Percentiles rank a stretch among this genome's conserved stretches.
phyloP scores from a whole-genome alignment of 2,329 filamentous ascomycete genomes.

The Claviceps sp. region DNA sequence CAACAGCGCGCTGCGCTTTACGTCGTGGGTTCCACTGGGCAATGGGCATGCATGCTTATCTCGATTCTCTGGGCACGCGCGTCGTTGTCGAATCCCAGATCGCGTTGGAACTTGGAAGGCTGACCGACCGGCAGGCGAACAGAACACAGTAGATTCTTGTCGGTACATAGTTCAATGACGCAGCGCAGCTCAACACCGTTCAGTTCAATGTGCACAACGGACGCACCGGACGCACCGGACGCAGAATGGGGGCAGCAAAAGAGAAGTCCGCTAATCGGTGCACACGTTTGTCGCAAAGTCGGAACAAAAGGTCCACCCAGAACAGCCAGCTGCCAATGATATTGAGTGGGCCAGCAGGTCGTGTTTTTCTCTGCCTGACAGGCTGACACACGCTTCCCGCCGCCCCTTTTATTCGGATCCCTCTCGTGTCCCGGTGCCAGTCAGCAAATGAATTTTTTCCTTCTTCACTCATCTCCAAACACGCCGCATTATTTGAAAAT shows the following conservation, averaged over 20 bases:
- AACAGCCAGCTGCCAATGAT: neutral
- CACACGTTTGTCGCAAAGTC: too few relatives aligned
- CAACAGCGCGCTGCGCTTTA: slow-evolving; percentile 5
- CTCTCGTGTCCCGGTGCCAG: neutral
- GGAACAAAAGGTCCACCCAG: neutral
- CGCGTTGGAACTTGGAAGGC: neutral
- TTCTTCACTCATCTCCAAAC: neutral
- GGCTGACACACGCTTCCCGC: neutral
- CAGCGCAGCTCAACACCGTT: neutral
- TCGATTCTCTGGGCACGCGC: neutral
- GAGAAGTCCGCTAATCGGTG: too few relatives aligned
- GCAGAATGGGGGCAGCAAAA: too few relatives aligned
- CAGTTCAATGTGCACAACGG: too few relatives aligned
- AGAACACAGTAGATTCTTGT: neutral
- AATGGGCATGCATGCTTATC: neutral
- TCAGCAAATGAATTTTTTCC: neutral
- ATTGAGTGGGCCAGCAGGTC: slow-evolving; percentile 1
- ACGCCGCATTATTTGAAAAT: neutral
- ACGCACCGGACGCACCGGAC: too few relatives aligned
- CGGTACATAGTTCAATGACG: neutral
- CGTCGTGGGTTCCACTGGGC: slow-evolving; percentile 4
- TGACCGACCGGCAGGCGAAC: neutral
- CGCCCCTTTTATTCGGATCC: slow-evolving; percentile 1
- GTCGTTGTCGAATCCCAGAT: neutral
- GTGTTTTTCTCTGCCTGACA: slow-evolving; percentile 3